These are phyloP conservation scores for Kodamaea derodonti DNA, from an alignment of 1,139 yeast species.

Conservation along the genomic window DNA sequence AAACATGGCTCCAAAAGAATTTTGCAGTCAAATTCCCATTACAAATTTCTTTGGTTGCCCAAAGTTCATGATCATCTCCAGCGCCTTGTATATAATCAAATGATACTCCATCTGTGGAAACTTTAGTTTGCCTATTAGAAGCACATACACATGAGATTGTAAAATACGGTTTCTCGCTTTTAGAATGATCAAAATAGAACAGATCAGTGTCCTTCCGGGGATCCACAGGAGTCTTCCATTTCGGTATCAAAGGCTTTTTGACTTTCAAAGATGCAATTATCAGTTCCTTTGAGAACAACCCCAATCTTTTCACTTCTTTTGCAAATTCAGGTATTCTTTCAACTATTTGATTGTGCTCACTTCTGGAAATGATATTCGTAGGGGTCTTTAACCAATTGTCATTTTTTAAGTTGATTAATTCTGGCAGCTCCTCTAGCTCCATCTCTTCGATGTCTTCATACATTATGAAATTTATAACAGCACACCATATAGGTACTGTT, in stretches of 20 bases:
- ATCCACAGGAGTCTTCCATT: conserved; percentile 67
- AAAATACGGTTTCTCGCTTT: conserved; percentile 7
- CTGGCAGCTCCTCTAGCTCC: conserved; percentile 7
- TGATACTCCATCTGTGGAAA: conserved; percentile 8
- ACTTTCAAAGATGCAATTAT: conserved; percentile 23
- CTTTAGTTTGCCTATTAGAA: conserved; percentile 36
- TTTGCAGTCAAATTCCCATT: conserved; percentile 45
- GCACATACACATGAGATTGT: conserved; percentile 56
- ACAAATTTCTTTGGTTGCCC: conserved; percentile 53
- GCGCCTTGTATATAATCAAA: conserved; percentile 79
- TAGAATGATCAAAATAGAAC: conserved; percentile 6
- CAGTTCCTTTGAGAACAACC: conserved; percentile 30
- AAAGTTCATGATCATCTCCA: conserved; percentile 88
- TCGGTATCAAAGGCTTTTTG: conserved; percentile 56
- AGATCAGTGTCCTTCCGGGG: conserved; percentile 16
- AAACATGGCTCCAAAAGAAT: conserved; percentile 52
- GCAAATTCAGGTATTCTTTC: conserved; percentile 49
- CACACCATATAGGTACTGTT: conserved; percentile 90
- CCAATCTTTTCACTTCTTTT: conserved; percentile 35
- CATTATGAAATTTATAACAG: conserved; percentile 60
- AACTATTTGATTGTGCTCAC: conserved; percentile 55
- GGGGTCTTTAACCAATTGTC: conserved; percentile 47
- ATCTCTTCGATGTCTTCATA: conserved; percentile 22
- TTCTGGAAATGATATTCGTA: conserved; percentile 46
- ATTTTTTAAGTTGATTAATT: conserved; percentile 9